Evolutionary conservation across 192 early-diverging fungal species (phyloP).

Genomic region (Pilaira anomala): DNA sequence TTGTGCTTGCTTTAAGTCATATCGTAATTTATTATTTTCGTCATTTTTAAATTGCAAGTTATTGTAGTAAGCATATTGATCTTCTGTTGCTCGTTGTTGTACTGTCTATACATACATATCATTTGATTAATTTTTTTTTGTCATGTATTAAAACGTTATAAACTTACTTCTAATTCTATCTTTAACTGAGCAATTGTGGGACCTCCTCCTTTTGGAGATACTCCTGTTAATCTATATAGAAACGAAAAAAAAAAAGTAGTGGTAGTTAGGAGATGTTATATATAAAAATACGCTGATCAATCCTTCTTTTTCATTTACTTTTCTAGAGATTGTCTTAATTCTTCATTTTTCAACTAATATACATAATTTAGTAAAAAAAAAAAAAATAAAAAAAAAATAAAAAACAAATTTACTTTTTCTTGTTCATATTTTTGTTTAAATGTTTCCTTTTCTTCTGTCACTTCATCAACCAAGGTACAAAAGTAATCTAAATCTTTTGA

Average conservation of each 20-base stretch:
- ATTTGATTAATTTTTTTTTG: background rate
- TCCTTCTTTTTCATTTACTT: background rate
- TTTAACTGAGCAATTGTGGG: background rate
- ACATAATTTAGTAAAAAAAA: background rate
- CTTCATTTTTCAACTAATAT: background rate
- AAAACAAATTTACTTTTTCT: slow-evolving; percentile 28
- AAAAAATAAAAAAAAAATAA: background rate
- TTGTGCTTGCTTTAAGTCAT: slow-evolving; percentile 8
- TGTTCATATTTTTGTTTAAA: slow-evolving; percentile 21
- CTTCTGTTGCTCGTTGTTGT: slow-evolving; percentile 7
- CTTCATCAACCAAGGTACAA: slow-evolving; percentile 28
- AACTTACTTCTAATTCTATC: slow-evolving; percentile 14
- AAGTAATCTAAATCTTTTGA: slow-evolving; percentile 34
- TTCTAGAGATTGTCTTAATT: background rate
- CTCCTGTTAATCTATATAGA: background rate
- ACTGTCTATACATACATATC: background rate
- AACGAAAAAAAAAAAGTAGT: background rate
- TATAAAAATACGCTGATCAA: background rate
- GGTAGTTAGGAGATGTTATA: background rate
- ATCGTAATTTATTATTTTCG: slow-evolving; percentile 5
- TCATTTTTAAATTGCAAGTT: slow-evolving; percentile 5
- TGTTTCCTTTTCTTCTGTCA: slow-evolving; percentile 23
- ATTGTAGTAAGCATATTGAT: background rate
- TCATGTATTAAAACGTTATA: background rate
- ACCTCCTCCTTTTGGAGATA: background rate